phyloP scores from a whole-genome alignment of 768 basidiomycete genomes.

The Russula sp. region DNA sequence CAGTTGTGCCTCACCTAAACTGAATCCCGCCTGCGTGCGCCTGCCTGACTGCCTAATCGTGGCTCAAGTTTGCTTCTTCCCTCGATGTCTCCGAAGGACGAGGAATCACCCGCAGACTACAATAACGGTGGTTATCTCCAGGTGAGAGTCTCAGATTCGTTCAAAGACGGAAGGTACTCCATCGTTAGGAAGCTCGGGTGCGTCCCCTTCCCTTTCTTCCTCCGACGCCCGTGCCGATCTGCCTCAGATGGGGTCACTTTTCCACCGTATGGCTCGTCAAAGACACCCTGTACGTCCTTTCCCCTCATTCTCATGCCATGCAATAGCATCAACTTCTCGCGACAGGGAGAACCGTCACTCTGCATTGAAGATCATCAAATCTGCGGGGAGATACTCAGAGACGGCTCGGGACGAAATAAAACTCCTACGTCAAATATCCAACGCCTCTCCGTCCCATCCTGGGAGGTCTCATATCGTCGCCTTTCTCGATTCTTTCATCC shows the following conservation, averaged over 20 bases:
- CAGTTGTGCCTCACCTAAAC: slow-evolving; percentile 30
- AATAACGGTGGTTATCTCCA: slow-evolving; percentile 71
- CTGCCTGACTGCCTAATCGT: slow-evolving; percentile 36
- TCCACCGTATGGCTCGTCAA: slow-evolving; percentile 91
- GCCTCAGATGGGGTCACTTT: slow-evolving; percentile 84
- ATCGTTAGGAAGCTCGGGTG: slow-evolving; percentile 89
- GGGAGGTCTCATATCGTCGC: slow-evolving; percentile 79
- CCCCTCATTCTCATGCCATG: not conserved
- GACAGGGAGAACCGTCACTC: slow-evolving; percentile 66
- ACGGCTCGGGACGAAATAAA: slow-evolving; percentile 97
- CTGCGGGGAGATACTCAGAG: slow-evolving; percentile 90
- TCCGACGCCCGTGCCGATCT: slow-evolving; percentile 5
- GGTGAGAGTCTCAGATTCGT: slow-evolving; percentile 60
- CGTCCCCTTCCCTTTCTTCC: slow-evolving; percentile 21
- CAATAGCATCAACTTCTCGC: not conserved
- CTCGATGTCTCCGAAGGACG: slow-evolving; percentile 60
- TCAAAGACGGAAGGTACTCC: slow-evolving; percentile 77
- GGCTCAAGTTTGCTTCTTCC: slow-evolving; percentile 32
- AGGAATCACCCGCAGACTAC: slow-evolving; percentile 80
- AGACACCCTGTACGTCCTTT: slow-evolving; percentile 55
- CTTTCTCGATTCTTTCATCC: slow-evolving; percentile 85
- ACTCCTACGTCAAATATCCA: slow-evolving; percentile 68
- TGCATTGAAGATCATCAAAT: slow-evolving; percentile 92
- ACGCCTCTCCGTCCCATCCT: slow-evolving; percentile 64
- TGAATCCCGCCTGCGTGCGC: slow-evolving; percentile 35